Evolutionary conservation across 2,329 filamentous ascomycete genomes (phyloP).

Genomic region (Ilyonectria sp.): DNA sequence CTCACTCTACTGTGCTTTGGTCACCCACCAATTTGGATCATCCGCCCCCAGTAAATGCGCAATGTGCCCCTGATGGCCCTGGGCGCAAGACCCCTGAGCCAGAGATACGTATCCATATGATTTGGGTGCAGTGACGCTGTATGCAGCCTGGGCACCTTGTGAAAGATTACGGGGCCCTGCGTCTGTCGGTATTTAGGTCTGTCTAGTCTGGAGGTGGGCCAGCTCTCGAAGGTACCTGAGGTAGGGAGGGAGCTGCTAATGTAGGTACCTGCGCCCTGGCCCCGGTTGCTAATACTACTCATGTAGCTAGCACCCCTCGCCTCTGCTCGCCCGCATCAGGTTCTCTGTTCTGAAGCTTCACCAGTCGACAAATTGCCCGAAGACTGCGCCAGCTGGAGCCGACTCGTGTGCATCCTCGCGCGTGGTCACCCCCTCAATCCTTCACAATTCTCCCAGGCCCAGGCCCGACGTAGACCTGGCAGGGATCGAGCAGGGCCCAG

Average conservation of each 20-base stretch:
- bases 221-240: slow-evolving; percentile 3
- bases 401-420: slow-evolving; percentile 1
- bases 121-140: not conserved
- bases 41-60: slow-evolving; percentile 29
- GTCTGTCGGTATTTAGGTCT: not conserved
- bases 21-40: slow-evolving; percentile 23
- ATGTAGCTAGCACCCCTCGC: not conserved
- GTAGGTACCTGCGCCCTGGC: slow-evolving; percentile 29
- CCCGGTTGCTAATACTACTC: not conserved
- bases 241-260: slow-evolving; percentile 15
- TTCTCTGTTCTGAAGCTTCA: slow-evolving; percentile 6
- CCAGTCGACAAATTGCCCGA: slow-evolving; percentile 7
- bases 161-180: not conserved
- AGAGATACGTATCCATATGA: slow-evolving; percentile 10
- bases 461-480: slow-evolving; percentile 12
- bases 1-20: not conserved
- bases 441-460: slow-evolving; percentile 9
- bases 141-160: not conserved
- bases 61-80: slow-evolving; percentile 45
- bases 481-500: slow-evolving; percentile 13
- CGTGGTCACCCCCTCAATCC: slow-evolving; percentile 6
- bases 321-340: slow-evolving; percentile 1
- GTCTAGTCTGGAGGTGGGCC: slow-evolving; percentile 7
- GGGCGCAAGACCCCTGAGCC: slow-evolving; percentile 31
- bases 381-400: not conserved